phyloP scores from a whole-genome alignment of 805 yeast species.

The Wickerhamiella alocasiicola region DNA sequence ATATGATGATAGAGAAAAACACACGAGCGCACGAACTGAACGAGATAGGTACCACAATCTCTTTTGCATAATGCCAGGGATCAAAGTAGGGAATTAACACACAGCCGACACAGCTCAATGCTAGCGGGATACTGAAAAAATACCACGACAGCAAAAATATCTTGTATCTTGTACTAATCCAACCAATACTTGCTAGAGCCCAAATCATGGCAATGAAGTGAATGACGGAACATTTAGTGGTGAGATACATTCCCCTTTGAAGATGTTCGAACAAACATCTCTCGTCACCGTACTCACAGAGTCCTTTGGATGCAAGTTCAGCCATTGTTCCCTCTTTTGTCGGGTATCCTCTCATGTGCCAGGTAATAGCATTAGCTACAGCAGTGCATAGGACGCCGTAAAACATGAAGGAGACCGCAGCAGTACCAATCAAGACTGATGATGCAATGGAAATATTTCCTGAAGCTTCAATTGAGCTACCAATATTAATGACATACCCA shows the following conservation, averaged over 20 bases:
- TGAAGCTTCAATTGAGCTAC: constrained; percentile 15
- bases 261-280: constrained; percentile 16
- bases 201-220: constrained; percentile 17
- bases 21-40: constrained; percentile 17
- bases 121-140: constrained; percentile 17
- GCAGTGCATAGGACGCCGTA: constrained; percentile 8
- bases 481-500: constrained; percentile 17
- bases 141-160: constrained; percentile 16
- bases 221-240: constrained; percentile 17
- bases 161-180: constrained; percentile 8
- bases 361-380: constrained; percentile 17
- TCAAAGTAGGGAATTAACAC: constrained; percentile 14
- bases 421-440: constrained; percentile 6
- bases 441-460: constrained; percentile 19
- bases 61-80: constrained; percentile 16
- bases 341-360: constrained; percentile 16
- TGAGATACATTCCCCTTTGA: constrained; percentile 17
- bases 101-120: constrained; percentile 11
- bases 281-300: constrained; percentile 13
- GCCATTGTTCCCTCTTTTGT: constrained; percentile 8
- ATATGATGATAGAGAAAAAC: constrained; percentile 16
- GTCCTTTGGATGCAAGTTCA: constrained; percentile 12
- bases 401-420: constrained; percentile 4
- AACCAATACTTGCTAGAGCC: constrained; percentile 12
- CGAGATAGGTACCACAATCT: constrained; percentile 21